A percentile compares a stretch with the other conserved stretches of the same genome.
Conservation (phyloP, 2,329 filamentous ascomycete genomes). For the Cadophora gregata region DNA sequence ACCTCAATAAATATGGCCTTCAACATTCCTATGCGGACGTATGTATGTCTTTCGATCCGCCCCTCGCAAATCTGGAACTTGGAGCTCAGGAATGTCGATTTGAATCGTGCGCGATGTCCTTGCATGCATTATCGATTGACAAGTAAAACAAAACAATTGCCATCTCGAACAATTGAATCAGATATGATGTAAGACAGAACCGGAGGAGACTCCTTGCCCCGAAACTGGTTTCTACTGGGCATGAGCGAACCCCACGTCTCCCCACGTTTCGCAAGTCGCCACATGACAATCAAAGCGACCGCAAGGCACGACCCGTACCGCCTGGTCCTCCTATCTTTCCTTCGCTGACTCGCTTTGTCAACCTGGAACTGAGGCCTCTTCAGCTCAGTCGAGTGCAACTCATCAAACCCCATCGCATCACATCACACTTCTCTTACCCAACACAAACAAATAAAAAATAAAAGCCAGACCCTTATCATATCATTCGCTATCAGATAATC, state of each 20-base stretch:
- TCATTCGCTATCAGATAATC: neutral
- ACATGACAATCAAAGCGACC: neutral
- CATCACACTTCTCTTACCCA: constrained; percentile 2
- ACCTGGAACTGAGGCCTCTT: neutral
- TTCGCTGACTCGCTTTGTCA: too few species aligned
- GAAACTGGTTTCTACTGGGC: too few species aligned
- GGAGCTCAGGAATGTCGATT: constrained; percentile 3
- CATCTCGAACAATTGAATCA: neutral
- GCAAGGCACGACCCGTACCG: constrained; percentile 15
- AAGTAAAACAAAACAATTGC: neutral
- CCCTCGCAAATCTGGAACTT: neutral
- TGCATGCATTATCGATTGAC: neutral
- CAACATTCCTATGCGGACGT: neutral
- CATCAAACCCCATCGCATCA: constrained; percentile 7
- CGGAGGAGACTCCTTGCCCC: too few species aligned
- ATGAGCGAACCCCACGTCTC: constrained; percentile 2
- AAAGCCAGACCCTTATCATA: neutral
- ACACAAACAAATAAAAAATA: constrained; percentile 8
- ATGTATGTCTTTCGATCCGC: neutral
- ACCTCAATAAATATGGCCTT: neutral
- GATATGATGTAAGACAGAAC: neutral
- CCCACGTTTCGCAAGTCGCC: constrained; percentile 12
- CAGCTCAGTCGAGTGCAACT: neutral
- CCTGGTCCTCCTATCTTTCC: neutral
- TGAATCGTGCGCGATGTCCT: neutral